phyloP scores from a whole-genome alignment of 805 yeast genomes.

The Candida koratica region DNA sequence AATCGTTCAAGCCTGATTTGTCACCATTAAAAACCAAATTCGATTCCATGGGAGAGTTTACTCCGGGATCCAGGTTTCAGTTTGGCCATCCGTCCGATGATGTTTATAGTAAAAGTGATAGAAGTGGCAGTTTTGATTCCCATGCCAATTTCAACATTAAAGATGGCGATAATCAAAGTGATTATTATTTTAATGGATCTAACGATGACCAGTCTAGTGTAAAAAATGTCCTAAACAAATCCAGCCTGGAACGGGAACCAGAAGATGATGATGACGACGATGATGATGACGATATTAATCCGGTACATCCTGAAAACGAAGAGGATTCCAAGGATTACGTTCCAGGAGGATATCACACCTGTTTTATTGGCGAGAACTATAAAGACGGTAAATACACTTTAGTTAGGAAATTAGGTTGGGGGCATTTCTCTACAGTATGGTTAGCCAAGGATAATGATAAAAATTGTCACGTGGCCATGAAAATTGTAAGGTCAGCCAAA shows the following conservation, averaged over 20 bases:
- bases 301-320: constrained; percentile 53
- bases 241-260: background rate
- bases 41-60: constrained; percentile 11
- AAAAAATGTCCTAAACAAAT: constrained; percentile 10
- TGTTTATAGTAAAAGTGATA: background rate
- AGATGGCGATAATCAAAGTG: constrained; percentile 12
- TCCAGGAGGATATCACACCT: constrained; percentile 95
- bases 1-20: constrained; percentile 33
- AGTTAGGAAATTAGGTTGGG: constrained; percentile 96
- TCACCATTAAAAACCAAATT: constrained; percentile 37
- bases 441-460: constrained; percentile 59
- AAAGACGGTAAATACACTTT: constrained; percentile 71
- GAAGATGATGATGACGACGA: constrained; percentile 6
- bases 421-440: constrained; percentile 97
- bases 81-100: constrained; percentile 14
- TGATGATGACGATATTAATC: constrained; percentile 24
- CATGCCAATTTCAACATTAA: constrained; percentile 8
- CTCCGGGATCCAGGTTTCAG: constrained; percentile 16
- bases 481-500: constrained; percentile 85
- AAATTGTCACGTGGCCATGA: constrained; percentile 82
- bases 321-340: constrained; percentile 83
- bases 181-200: constrained; percentile 8
- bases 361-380: constrained; percentile 79
- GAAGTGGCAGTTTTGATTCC: background rate
- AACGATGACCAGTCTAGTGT: constrained; percentile 13